Conservation (phyloP, 129 eudicot genomes). For the Logfia minima region DNA sequence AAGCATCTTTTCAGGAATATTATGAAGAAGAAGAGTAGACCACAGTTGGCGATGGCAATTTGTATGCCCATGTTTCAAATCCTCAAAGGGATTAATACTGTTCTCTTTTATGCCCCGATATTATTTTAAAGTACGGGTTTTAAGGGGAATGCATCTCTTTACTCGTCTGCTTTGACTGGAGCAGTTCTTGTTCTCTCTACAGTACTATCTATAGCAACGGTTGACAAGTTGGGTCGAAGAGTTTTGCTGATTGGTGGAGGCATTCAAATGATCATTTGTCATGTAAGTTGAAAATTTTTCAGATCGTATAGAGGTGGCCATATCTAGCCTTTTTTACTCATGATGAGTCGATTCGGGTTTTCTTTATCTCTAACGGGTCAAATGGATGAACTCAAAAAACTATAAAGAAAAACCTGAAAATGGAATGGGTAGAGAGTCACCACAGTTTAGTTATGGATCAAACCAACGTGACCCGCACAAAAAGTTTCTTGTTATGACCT, state of each 20-base stretch:
- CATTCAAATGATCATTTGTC: constrained; percentile 74
- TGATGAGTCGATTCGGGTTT: neutral
- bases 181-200: constrained; percentile 74
- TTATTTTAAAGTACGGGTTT: constrained; percentile 79
- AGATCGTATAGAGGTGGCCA: neutral
- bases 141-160: constrained; percentile 67
- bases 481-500: neutral
- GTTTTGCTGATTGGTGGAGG: constrained; percentile 73
- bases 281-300: constrained; percentile 39
- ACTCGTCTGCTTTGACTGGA: constrained; percentile 78
- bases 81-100: constrained; percentile 78
- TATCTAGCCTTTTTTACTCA: neutral
- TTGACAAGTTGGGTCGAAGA: constrained; percentile 75
- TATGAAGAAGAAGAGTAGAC: constrained; percentile 60
- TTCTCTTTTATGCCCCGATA: constrained; percentile 80
- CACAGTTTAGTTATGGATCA: neutral
- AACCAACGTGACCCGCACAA: neutral
- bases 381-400: neutral
- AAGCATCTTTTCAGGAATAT: constrained; percentile 78
- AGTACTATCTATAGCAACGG: constrained; percentile 62
- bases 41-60: constrained; percentile 82
- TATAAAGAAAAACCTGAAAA: neutral
- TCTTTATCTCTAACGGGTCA: neutral
- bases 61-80: constrained; percentile 85
- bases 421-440: neutral